These are phyloP conservation scores for Xylaria flabelliformis DNA, from an alignment of 495 filamentous ascomycete genomes.

Conservation along the genomic window DNA sequence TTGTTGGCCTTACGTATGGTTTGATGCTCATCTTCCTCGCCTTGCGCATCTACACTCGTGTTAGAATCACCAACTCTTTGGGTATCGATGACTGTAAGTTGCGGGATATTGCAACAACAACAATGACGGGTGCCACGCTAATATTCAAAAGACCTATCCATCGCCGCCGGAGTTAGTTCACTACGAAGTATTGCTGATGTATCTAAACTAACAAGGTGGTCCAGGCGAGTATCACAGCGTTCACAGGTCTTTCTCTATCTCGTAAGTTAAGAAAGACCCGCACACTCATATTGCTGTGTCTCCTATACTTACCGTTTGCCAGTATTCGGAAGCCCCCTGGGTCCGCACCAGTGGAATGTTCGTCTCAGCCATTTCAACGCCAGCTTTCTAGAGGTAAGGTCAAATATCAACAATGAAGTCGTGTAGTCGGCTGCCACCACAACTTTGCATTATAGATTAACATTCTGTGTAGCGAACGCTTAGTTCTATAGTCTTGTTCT, in stretches of 20 bases:
- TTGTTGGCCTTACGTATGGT: slow-evolving; percentile 24
- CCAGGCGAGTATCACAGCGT: slow-evolving; percentile 27
- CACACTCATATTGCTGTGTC: neutral
- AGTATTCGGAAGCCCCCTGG: slow-evolving; percentile 25
- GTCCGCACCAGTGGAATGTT: slow-evolving; percentile 33
- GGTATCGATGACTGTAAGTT: slow-evolving; percentile 32
- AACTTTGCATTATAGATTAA: neutral
- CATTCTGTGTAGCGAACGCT: slow-evolving; percentile 14
- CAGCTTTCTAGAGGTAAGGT: slow-evolving; percentile 11
- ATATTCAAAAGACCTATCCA: slow-evolving; percentile 26
- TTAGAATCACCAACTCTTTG: slow-evolving; percentile 20
- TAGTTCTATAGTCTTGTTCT: slow-evolving; percentile 20
- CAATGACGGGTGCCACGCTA: slow-evolving; percentile 9
- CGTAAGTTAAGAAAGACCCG: slow-evolving; percentile 16
- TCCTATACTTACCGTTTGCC: slow-evolving; percentile 6
- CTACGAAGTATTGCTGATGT: neutral
- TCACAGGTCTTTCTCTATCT: slow-evolving; percentile 22
- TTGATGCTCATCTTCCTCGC: slow-evolving; percentile 31
- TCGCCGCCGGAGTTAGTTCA: slow-evolving; percentile 30
- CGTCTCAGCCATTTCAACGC: slow-evolving; percentile 22
- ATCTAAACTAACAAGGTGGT: neutral
- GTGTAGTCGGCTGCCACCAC: neutral
- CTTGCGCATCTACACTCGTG: slow-evolving; percentile 31
- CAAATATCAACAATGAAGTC: neutral
- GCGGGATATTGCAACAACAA: neutral